Base-by-base conservation (phyloP, 805 yeast species). In the Tetrapisispora taiwanensis region DNA sequence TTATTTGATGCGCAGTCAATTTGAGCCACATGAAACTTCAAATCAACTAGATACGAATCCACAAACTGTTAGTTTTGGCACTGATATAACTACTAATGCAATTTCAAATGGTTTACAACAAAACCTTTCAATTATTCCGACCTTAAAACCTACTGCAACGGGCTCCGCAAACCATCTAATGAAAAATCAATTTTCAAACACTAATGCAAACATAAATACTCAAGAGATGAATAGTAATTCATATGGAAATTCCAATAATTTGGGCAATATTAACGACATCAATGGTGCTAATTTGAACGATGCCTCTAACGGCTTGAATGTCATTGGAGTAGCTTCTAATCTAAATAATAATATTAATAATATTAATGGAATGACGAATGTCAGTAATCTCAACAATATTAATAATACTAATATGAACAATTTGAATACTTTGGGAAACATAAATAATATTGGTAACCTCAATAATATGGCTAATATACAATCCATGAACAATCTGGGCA, bases 161-260 rank as follows among this genome's bases (percentile, higher is more conserved):
- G 66, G 65, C 5, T 55, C 68, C 6, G 64, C 66, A 12, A 61
- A 60, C 33, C 49, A 60, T 46, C 45, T 62, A 33, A 52, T 59
- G 55, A 57, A 56, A 37, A 58, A 54, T 24, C 59, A 56, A 4
- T 10, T 38, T 4, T 14, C 15, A 3, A 34, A 36, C 19, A 26
- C 33, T 1, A 9, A n/a, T n/a, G 5, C 26, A 12, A 4, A n/a
- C 2, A 2, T 3, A 2, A 22, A 34, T 41, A 30, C 14, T 10
- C 10, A 13, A 4, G 19, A 27, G 7, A 4, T 10, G 13, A 8
- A 6, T 7, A n/a, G 36, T 3, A 33, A 14, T 33, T 8, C 36
- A 19, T 10, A 33, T 19, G n/a, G n/a, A 7, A 35, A 20, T 26
- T 13, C n/a, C 39, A 42, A 14, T 39, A 39, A 22, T 47, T 41